Percentiles rank a stretch among this genome's conserved stretches.
phyloP scores from a whole-genome alignment of 2,329 filamentous ascomycete species.

The Pyricularia grisea region DNA sequence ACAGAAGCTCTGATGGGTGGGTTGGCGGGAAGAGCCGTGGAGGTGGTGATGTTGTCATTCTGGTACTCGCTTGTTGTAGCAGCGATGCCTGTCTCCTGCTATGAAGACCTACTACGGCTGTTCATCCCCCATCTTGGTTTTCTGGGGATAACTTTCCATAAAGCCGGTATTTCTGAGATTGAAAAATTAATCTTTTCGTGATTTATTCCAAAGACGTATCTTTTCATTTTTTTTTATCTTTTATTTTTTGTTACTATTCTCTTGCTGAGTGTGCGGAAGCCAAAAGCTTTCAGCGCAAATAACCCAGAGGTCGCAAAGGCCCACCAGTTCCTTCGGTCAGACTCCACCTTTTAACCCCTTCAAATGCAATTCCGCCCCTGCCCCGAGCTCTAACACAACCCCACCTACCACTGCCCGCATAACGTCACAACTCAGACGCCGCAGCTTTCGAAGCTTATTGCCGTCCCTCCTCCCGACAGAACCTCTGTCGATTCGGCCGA shows the following conservation, averaged over 20 bases:
- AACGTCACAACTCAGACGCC: conserved; percentile 1
- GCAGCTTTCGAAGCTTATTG: neutral
- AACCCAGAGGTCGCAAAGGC: neutral
- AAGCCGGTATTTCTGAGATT: neutral
- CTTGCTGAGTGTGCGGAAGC: neutral
- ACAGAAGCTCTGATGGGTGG: conserved; percentile 52
- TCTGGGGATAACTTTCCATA: neutral
- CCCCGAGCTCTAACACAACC: neutral
- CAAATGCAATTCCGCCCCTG: neutral
- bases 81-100: neutral
- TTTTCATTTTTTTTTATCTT: neutral
- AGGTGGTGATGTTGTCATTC: neutral
- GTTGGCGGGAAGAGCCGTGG: conserved; percentile 36
- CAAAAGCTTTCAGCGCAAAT: neutral
- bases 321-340: neutral
- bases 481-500: neutral
- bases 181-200: neutral
- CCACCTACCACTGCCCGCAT: neutral
- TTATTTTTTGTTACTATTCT: neutral
- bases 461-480: neutral
- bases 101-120: neutral
- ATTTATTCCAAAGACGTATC: neutral
- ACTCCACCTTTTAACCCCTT: neutral
- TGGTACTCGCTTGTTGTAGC: neutral
- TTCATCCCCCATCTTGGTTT: neutral